These are phyloP conservation scores for Begonia loranthoides DNA, from an alignment of 306 rosid species.

Conservation along the genomic window DNA sequence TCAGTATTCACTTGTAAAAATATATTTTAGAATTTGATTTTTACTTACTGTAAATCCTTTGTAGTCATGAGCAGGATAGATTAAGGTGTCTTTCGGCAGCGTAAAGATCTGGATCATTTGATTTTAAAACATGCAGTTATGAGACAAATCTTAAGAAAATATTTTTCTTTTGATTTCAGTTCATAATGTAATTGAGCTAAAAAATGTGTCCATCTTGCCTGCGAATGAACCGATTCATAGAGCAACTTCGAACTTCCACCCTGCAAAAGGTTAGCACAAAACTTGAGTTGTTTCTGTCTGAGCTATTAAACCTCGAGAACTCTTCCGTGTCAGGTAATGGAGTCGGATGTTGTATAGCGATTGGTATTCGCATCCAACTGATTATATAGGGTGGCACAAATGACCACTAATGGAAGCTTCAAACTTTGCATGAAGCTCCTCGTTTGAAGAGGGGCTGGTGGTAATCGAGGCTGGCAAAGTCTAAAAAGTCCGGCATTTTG, in stretches of 20 bases:
- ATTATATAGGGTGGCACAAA: no score
- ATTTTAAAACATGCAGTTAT: not conserved
- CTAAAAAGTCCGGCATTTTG: no score
- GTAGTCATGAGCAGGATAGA: slow-evolving; percentile 95
- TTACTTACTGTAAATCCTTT: slow-evolving; percentile 71
- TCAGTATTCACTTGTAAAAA: slow-evolving; percentile 3
- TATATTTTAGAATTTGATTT: slow-evolving; percentile 17
- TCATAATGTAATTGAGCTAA: not conserved
- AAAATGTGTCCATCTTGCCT: slow-evolving; percentile 38
- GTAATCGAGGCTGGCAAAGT: no score
- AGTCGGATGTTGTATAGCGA: no score
- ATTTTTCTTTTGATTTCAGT: slow-evolving; percentile 5
- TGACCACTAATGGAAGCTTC: no score
- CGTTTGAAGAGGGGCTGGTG: no score
- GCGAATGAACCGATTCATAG: slow-evolving; percentile 81
- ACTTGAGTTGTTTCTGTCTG: not conserved
- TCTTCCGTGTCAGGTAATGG: no score
- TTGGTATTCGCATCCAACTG: no score
- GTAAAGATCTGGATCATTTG: slow-evolving; percentile 51
- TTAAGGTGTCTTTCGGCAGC: slow-evolving; percentile 55
- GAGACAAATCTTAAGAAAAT: not conserved
- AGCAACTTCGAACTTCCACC: slow-evolving; percentile 91
- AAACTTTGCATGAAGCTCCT: no score
- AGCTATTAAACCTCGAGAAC: no score
- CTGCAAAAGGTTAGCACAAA: slow-evolving; percentile 21